Evolutionary conservation across 257 asterid species (phyloP).

Genomic region (Fraxinus quadrangulata): DNA sequence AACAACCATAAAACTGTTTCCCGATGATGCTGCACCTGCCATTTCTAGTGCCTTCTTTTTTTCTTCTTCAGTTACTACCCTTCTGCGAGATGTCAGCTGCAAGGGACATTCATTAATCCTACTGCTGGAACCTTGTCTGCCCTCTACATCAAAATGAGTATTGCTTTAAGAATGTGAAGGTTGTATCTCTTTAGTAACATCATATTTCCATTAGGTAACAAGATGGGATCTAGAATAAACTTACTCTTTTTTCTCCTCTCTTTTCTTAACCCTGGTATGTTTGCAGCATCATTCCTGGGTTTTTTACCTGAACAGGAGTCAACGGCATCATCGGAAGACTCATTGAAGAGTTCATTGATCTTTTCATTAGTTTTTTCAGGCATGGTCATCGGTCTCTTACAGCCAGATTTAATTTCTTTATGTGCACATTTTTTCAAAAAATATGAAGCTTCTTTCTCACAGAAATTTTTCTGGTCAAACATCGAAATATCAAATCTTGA

Average conservation of each 20-base stretch:
- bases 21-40: conserved; percentile 27
- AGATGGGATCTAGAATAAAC: neutral
- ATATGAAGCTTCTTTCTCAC: conserved; percentile 44
- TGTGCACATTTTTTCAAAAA: conserved; percentile 36
- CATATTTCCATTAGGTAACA: neutral
- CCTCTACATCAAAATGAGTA: conserved; percentile 14
- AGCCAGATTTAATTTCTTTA: conserved; percentile 11
- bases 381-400: conserved; percentile 13
- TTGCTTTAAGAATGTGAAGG: neutral
- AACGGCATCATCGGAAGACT: conserved; percentile 12
- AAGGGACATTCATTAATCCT: neutral
- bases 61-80: conserved; percentile 35
- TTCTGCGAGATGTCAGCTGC: conserved; percentile 28
- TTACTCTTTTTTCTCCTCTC: conserved; percentile 17
- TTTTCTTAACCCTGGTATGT: conserved; percentile 11
- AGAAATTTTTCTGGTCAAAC: conserved; percentile 32
- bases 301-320: neutral
- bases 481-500: conserved; percentile 33
- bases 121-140: conserved; percentile 19
- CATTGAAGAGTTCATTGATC: neutral
- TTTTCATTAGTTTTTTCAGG: conserved; percentile 9
- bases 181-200: neutral
- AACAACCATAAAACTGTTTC: conserved; percentile 26
- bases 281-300: neutral
- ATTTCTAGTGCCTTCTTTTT: conserved; percentile 20